These are phyloP conservation scores for Lyophyllum shimeji DNA, from an alignment of 768 basidiomycete genomes.

Conservation along the genomic window DNA sequence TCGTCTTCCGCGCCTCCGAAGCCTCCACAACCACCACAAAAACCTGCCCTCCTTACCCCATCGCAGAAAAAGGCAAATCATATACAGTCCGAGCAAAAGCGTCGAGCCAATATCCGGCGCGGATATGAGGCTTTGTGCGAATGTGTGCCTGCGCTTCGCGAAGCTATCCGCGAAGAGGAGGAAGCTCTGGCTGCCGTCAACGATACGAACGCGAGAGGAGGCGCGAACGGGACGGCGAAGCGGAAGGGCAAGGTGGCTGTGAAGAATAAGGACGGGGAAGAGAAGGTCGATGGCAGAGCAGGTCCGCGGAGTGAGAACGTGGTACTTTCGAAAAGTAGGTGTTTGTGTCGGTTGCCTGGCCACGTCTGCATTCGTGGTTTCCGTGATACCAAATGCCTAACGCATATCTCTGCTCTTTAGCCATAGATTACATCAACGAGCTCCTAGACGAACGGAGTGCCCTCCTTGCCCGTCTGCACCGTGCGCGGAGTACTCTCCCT, in stretches of 20 bases:
- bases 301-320: constrained; percentile 92
- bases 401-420: constrained; percentile 35
- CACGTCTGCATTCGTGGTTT: constrained; percentile 7
- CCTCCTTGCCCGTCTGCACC: constrained; percentile 58
- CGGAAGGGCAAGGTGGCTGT: constrained; percentile 48
- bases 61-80: constrained; percentile 93
- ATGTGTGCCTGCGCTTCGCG: constrained; percentile 76
- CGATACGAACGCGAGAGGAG: constrained; percentile 19
- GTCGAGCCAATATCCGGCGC: constrained; percentile 84
- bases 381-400: constrained; percentile 1
- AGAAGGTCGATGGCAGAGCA: constrained; percentile 75
- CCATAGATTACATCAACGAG: constrained; percentile 80
- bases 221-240: constrained; percentile 25
- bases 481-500: constrained; percentile 56
- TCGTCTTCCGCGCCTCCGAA: constrained; percentile 6
- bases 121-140: constrained; percentile 90
- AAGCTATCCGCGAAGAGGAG: constrained; percentile 79
- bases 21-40: constrained; percentile 20
- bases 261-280: constrained; percentile 45
- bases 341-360: not conserved
- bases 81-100: constrained; percentile 92
- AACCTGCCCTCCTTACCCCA: constrained; percentile 63
- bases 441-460: constrained; percentile 60
- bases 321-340: constrained; percentile 84
- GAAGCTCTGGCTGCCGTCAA: constrained; percentile 36